Evolutionary conservation across 2,329 filamentous ascomycete species (phyloP).

Genomic region (Fusarium dlaminii): DNA sequence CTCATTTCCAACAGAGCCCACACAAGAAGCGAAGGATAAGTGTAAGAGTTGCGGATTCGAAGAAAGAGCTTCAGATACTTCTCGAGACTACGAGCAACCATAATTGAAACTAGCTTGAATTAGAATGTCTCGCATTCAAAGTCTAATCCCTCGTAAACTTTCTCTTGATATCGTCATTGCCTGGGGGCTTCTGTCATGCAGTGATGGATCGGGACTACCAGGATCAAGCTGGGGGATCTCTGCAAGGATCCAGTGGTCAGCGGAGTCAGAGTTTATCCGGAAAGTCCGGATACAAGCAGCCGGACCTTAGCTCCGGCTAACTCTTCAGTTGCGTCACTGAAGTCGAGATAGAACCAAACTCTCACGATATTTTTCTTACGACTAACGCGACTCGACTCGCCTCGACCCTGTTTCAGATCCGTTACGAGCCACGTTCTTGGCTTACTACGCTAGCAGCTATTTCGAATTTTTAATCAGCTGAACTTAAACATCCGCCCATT

Average conservation of each 20-base stretch:
- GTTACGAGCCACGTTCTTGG: conserved; percentile 10
- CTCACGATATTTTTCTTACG: not conserved
- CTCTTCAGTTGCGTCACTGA: conserved; percentile 38
- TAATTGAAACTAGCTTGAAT: not conserved
- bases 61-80: not conserved
- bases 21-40: not conserved
- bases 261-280: conserved; percentile 38
- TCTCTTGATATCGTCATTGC: not conserved
- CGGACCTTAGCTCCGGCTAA: conserved; percentile 13
- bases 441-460: conserved; percentile 7
- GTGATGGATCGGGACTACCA: conserved; percentile 27
- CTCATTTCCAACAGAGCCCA: not conserved
- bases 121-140: not conserved
- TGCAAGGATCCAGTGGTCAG: conserved; percentile 20
- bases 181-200: conserved; percentile 25
- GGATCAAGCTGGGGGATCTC: conserved; percentile 36
- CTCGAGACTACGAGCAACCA: not conserved
- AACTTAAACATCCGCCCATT: conserved; percentile 42
- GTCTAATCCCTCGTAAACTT: not conserved
- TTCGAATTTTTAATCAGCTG: not conserved
- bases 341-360: conserved; percentile 3
- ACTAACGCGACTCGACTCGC: conserved; percentile 3
- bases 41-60: not conserved
- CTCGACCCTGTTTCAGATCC: conserved; percentile 20
- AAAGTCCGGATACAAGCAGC: conserved; percentile 1